Evolutionary conservation across 2,329 filamentous ascomycete genomes (phyloP), one percentile per base, ranked within the genome.

Genomic region (Aspergillus quadrilineatus): DNA sequence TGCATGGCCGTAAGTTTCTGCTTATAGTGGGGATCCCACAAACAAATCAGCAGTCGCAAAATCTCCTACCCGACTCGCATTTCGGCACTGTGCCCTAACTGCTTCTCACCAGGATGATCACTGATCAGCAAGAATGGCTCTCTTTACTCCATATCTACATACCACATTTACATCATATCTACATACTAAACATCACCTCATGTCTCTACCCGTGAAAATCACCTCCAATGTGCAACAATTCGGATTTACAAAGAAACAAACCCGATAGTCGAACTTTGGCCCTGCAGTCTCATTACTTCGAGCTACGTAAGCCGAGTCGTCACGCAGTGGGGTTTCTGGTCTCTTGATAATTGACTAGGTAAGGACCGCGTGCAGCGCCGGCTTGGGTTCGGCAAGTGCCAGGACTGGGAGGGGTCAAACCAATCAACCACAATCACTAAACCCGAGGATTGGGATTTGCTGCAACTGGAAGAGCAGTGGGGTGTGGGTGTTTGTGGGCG

Each of bases 241-340:
- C 43, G 22, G 43, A 45, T 41, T 41, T 30, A 43, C 48, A 51
- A 46, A 37, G 10, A 43, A 26, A 30, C 22, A 17, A 15, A 44
- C 36, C 48, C 12, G 26, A 37, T 9, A 42, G n/a, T 12, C 44
- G 7, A 12, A 9, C 32, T 30, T 22, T 32, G 7, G 14, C 45
- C 10, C 26, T 45, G 55, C 44, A 49, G 55, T 50, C 55, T 53
- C 46, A 39, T 53, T 45, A 53, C 32, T 29, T 50, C 48, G 51
- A 56, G 50, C 58, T 63, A 56, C 62, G 62, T 64, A 58, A 64
- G 60, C 62, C 52, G 55, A 64, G 53, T 63, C 62, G 62, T 62
- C 60, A 64, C 44, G 56, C 48, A 52, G 62, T 63, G 60, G 62
- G 62, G 60, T 57, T 52, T 37, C 15, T 9, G 14, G 12, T 28